Conservation (phyloP, 2,329 filamentous ascomycete species). For the Neofusicoccum parvum region DNA sequence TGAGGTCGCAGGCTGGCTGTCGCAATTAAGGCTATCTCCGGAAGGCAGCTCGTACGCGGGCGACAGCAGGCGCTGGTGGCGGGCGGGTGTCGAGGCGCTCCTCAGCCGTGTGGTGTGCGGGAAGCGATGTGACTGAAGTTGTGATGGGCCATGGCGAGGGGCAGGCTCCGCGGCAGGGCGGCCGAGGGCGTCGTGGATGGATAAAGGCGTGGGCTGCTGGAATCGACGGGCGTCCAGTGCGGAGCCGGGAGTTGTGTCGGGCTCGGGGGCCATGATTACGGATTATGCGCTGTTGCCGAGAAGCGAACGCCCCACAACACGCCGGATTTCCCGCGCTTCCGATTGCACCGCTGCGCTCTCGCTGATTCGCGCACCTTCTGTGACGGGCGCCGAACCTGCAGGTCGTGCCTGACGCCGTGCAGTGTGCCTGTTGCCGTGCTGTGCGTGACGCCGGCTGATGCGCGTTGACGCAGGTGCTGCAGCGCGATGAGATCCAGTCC, state of each 20-base stretch:
- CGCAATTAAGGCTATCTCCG: conserved; percentile 20
- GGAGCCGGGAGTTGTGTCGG: conserved; percentile 11
- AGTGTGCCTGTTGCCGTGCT: neutral
- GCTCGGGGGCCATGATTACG: neutral
- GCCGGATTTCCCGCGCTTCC: neutral
- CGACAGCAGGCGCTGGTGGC: neutral
- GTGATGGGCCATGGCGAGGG: neutral
- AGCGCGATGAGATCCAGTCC: conserved; percentile 6
- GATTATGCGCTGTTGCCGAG: conserved; percentile 9
- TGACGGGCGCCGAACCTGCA: neutral
- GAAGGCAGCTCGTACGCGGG: neutral
- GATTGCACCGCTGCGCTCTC: neutral
- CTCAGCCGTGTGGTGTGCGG: conserved; percentile 8
- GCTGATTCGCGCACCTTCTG: neutral
- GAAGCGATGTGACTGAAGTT: neutral
- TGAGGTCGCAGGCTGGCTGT: conserved; percentile 13
- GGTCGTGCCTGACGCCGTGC: conserved; percentile 16
- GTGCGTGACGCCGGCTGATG: conserved; percentile 2
- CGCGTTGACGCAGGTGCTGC: neutral
- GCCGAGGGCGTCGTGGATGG: conserved; percentile 1
- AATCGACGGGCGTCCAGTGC: neutral
- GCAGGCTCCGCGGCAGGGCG: neutral
- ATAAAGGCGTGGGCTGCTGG: conserved; percentile 3
- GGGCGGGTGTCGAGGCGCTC: conserved; percentile 8
- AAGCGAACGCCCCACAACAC: too few species aligned